Base-by-base conservation (phyloP, 2,329 filamentous ascomycete species). In the Fusarium secorum region DNA sequence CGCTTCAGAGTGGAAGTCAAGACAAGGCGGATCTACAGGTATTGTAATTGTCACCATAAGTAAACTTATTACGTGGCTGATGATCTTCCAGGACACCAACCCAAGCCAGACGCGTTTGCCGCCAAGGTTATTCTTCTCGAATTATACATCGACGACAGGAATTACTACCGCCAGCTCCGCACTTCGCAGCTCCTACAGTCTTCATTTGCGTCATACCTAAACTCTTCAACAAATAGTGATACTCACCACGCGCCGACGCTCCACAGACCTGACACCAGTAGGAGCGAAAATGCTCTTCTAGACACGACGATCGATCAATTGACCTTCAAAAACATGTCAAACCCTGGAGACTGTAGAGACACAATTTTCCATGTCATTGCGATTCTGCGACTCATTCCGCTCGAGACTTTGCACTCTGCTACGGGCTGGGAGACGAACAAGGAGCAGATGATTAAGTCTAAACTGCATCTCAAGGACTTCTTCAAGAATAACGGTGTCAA, bases 61-160 rank as follows among this genome's bases (percentile, higher is more conserved):
- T 5, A 2, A 10, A 18, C 14, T 11, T 17, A n/a, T 46, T 11
- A 17, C 3, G 2, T 46, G 7, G 1, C 10, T 46, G 7, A 46
- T 11, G 0, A 17, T 11, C 0, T 3, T 7, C 5, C 4, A 18
- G 28, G 11, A 44, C 6, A 2, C 0, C n/a, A 28, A 3, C 9
- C 28, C 1, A 24, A 5, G 13, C 10, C 9, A 8, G 39, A 46
- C 6, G 1, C 26, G 0, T 61, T 61, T 11, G 2, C 8, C 0
- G 18, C 15, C 3, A 61, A 59, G 4, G 3, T 48, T 2, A 24
- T 15, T 9, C 32, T 41, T 22, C 33, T 61, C 0, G 53, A 61
- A 26, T 5, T 59, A 5, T 59, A 33, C 14, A n/a, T 61, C 2
- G 41, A 59, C 11, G 41, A 48, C 3, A 18, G 20, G 7, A 46